Base-by-base conservation (phyloP, 2,329 filamentous ascomycete species). In the Pochonia chlamydosporia region DNA sequence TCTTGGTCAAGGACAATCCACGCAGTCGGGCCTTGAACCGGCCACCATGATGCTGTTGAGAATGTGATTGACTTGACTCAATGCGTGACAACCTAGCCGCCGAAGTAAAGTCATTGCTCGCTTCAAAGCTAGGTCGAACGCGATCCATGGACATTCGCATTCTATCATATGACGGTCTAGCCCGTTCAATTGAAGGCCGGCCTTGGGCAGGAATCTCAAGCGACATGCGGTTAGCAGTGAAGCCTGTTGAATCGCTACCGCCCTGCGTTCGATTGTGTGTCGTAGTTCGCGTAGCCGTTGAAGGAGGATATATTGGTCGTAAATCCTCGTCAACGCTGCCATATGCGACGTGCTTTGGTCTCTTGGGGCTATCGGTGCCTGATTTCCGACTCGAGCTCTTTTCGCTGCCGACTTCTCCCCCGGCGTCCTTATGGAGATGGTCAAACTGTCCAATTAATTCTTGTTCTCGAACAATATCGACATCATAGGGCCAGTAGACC, bases 401-500 rank as follows among this genome's bases (percentile, higher is more conserved):
- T 24, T 54, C 56, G 14, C 78, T 81, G 37, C 59, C 61, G 26
- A 54, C 63, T 44, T 60, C 68, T 49, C 53, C 61, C 25, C 56
- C 63, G 4, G 45, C 50, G 44, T 72, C 72, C 10, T 56, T 60
- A 13, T 61, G 55, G 43, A 92, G 74, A 58, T 89, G 81, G 54
- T 86, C 82, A 64, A 95, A 97, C 60, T 85, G 84, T 56, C 93
- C 93, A 69, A 84, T 76, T 24, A 81, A 81, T 51, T 95, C 82
- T 71, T 97, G 90, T 67, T 99, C 93, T 41, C 93, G 89, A 59
- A 99, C 84, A 54, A 99, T 95, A 64, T 99, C 93, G 49, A 96
- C 84, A 59, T 99, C 93, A 56, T 86, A 85, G 4, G 93, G 93
- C 66, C 86, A 88, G 70, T 90, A 97, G 46, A 96, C 87, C 70